Evolutionary conservation across 1,139 yeast species (phyloP), one percentile per base, ranked within the genome.

Genomic region (Suhomyces guaymorum): DNA sequence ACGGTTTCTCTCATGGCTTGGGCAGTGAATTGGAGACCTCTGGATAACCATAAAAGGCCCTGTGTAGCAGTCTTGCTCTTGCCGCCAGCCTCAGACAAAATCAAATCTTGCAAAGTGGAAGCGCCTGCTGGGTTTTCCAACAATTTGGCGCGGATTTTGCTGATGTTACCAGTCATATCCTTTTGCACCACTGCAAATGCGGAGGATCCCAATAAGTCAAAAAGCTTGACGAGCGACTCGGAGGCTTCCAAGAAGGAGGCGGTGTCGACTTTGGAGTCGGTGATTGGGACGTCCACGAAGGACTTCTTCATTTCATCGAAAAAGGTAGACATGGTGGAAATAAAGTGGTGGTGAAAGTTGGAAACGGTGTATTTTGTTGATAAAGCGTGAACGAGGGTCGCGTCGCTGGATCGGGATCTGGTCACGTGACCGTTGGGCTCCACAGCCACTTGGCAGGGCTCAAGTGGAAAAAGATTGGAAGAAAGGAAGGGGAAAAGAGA

Each of bases 21-120:
- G 19, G 95, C 90, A 15, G 96, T 89, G 69, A 88, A 89, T 55
- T 86, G 82, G 52, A 88, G 76, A 12, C 96, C 96, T 57, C 92
- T 73, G 26, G 82, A 73, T 47, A 88, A 75, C 97, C 97, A 88
- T 53, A 88, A 68, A 49, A 88, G 75, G 16, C 95, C 97, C 62
- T 89, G 96, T 15, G 96, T 88, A 29, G 96, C 96, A 41, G 82
- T 80, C 59, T 83, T 85, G 49, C 73, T 67, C 59, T 78, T 79
- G 55, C 78, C 72, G 43, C 72, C 78, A 24, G 79, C 77, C 51
- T 78, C 84, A 54, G 84, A 84, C 43, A 85, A 65, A 17, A 89
- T 82, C 57, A 88, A 72, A 45, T 76, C 89, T 64, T 89, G 95
- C 50, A 88, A 73, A 20, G 95, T 83, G 19, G 67, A 61, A 24